Evolutionary conservation across 306 rosid species (phyloP).

Genomic region (Cercis canadensis): DNA sequence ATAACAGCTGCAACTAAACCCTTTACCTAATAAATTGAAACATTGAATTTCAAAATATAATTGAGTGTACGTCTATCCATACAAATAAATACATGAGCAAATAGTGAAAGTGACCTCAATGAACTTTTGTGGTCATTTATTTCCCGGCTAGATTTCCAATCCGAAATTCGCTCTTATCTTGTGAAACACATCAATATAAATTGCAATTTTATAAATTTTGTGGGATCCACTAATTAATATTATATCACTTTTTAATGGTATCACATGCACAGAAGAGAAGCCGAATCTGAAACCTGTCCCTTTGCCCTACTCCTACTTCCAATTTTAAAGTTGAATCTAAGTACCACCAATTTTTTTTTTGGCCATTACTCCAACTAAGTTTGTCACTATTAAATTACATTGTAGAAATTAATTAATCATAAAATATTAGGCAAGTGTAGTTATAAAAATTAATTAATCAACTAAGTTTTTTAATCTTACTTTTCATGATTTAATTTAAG

Average conservation of each 20-base stretch:
- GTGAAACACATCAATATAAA: no score
- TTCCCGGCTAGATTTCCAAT: background rate
- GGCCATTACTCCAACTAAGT: background rate
- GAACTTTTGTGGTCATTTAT: background rate
- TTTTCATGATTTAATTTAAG: no score
- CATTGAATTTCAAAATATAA: no score
- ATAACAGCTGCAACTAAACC: no score
- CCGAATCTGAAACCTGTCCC: constrained; percentile 20
- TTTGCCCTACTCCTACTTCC: constrained; percentile 7
- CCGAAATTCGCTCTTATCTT: background rate
- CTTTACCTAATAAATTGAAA: no score
- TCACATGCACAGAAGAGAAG: background rate
- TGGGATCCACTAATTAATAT: background rate
- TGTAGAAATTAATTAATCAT: no score
- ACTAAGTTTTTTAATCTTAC: no score
- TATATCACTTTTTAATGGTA: background rate
- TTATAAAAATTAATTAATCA: no score
- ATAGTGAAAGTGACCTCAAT: background rate
- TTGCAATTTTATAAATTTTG: background rate
- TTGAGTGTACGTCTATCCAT: no score
- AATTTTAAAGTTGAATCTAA: no score
- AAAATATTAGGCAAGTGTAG: no score
- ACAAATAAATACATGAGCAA: background rate
- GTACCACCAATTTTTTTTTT: no score
- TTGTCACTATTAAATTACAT: constrained; percentile 6